phyloP scores from a whole-genome alignment of 2,329 filamentous ascomycete species.

The Talaromyces pinophilus region DNA sequence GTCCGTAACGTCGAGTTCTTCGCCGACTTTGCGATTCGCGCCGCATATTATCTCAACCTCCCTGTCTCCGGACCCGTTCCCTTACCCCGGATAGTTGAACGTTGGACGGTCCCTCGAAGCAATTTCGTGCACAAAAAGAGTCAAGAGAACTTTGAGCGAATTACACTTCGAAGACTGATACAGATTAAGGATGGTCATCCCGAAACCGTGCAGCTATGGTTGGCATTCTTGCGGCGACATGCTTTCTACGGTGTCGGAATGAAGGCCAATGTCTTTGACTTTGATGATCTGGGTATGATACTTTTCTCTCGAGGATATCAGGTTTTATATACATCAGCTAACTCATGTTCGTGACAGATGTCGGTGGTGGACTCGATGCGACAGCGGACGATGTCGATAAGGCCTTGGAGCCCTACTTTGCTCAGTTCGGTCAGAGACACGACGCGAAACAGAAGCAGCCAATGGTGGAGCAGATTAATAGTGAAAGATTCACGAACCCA shows the following conservation, averaged over 20 bases:
- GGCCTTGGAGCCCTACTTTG: constrained; percentile 42
- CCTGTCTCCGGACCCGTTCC: constrained; percentile 83
- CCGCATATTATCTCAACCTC: constrained; percentile 89
- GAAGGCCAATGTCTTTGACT: constrained; percentile 98
- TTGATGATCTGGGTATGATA: constrained; percentile 67
- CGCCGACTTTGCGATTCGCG: constrained; percentile 88
- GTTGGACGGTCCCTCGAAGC: constrained; percentile 88
- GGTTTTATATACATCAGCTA: constrained; percentile 15
- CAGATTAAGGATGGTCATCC: constrained; percentile 91
- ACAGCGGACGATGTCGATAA: constrained; percentile 41
- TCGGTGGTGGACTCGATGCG: constrained; percentile 44
- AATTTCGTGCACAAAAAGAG: constrained; percentile 97
- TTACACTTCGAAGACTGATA: constrained; percentile 81
- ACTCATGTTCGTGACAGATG: constrained; percentile 35
- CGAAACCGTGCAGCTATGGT: constrained; percentile 85
- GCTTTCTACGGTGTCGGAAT: constrained; percentile 96
- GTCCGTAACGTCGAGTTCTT: constrained; percentile 92
- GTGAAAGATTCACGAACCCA: constrained; percentile 39
- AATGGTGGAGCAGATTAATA: constrained; percentile 40
- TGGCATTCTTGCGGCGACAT: constrained; percentile 88
- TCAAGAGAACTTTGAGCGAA: constrained; percentile 95
- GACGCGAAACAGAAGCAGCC: constrained; percentile 33
- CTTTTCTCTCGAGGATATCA: background rate
- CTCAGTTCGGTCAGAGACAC: constrained; percentile 44
- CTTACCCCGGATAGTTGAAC: constrained; percentile 80